Base-by-base conservation (phyloP, 202 grass and related monocot species). In the Musa balbisiana region DNA sequence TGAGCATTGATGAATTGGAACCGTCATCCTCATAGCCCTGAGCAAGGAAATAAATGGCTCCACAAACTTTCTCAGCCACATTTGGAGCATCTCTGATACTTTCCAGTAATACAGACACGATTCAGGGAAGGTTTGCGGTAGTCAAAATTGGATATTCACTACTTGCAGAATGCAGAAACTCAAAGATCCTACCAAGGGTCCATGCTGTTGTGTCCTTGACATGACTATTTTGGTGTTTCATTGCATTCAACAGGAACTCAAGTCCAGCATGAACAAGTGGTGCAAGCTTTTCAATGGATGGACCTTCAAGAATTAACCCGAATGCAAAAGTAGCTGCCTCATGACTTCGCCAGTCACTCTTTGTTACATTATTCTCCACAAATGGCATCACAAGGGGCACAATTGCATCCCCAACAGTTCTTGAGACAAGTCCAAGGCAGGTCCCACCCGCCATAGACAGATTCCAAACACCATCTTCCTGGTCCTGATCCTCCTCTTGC, bases 151-250 rank as follows among this genome's bases (percentile, higher is more conserved):
- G 81, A 85, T 82, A 83, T 62, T 79, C 21, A 86, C 87, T 87
- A 55, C 56, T 62, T 24, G 87, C 80, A 52, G 83, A 87, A 79
- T 96, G 92, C 77, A 96, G 58, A 51, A 92, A 80, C 87, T 96
- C 92, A 87, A 96, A 96, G 80, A 96, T 80, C 80, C 87, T 88
- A 33, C 92, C 92, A 84, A 96, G 89, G 52, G 89, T 92, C 92
- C 92, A 96, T 51, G 84, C 90, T 56, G 84, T 92, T 64, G 87
- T 92, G 55, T 87, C 71, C 71, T 55, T 73, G 21, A 73, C 71
- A 73, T 73, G 71, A 55, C 71, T 73, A 54, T 55, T 27, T 16
- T 73, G 52, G 71, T 73, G 51, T 19, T 73, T 73, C 51, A 55
- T 73, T 73, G 52, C 71, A 73, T 73, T 73, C 22, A 73, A 12